Evolutionary conservation across 768 basidiomycete genomes (phyloP), one percentile per base, ranked within the genome.

Genomic region (Inosperma sp.): DNA sequence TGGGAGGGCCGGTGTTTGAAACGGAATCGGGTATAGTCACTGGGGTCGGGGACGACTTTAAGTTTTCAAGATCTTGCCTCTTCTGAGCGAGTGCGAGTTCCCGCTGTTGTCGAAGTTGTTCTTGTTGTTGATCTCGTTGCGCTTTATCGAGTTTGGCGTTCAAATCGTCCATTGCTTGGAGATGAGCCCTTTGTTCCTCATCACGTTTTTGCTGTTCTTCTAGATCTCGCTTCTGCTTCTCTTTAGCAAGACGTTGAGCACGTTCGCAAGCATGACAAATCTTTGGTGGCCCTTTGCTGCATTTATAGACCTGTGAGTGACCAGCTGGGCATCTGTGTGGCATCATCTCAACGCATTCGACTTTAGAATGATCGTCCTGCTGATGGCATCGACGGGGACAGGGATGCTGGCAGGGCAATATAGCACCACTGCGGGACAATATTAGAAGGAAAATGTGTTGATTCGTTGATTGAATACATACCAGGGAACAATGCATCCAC

Each of bases 351-450:
- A 63, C 53, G 64, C 85, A 86, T 2, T 46, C 52, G 68, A 79
- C 74, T 61, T 80, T 74, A 14, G 80, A 75, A 62, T 85, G 76
- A 54, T 78, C 77, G 40, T 54, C 60, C 10, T 79, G 50, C 48
- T 76, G 77, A 62, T 86, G 84, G 48, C 84, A 87, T 60, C 74
- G 84, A 0, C 74, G 80, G 2, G 77, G 70, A 56, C 84, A 87
- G 2, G 30, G 42, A 58, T 86, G 84, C 8, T 74, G 12, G 1
- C 72, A 86, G 7, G 58, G 70, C 2, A 87, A 69, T 29, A 64
- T 58, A 0, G 58, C 62, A 16, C 75, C 77, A 54, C 84, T 86
- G 29, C 36, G 46, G n/a, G 27, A 34, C 41, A 27, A 29, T 40
- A 34, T 19, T 37, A 46, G 17, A 13, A 14, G 49, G 29, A 13